Evolutionary conservation across 2,329 filamentous ascomycete species (phyloP).

Genomic region (Aspergillus brunneoviolaceus): DNA sequence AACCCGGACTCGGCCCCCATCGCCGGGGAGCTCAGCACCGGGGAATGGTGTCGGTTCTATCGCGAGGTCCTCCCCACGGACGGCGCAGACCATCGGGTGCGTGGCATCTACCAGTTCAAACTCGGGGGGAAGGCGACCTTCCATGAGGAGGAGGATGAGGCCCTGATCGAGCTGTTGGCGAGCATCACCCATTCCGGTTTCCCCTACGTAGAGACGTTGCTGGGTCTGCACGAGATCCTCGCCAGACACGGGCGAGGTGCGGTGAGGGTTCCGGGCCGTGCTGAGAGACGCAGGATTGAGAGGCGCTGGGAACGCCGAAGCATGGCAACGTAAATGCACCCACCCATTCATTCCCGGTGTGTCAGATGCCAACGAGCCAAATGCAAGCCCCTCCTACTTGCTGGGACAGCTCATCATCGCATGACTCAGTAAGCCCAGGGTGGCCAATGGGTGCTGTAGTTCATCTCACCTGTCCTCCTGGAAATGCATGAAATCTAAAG

Average conservation of each 20-base stretch:
- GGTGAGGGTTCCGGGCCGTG: too few species aligned
- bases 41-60: background rate
- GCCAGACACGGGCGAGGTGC: background rate
- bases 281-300: too few species aligned
- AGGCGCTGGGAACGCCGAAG: too few species aligned
- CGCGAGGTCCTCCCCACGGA: background rate
- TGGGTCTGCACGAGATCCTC: background rate
- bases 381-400: background rate
- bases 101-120: background rate
- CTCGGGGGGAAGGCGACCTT: background rate
- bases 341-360: too few species aligned
- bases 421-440: constrained; percentile 7
- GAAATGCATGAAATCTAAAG: background rate
- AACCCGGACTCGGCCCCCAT: background rate
- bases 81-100: background rate
- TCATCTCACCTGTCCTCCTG: background rate
- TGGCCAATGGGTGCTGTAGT: background rate
- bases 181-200: background rate
- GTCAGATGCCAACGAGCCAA: too few species aligned
- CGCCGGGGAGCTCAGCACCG: background rate
- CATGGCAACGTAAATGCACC: too few species aligned
- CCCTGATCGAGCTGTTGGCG: background rate
- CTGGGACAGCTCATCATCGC: constrained; percentile 15
- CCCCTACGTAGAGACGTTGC: background rate
- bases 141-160: background rate